Conservation (phyloP, 139 green algal genomes). For the Chlamydomonas sp. region DNA sequence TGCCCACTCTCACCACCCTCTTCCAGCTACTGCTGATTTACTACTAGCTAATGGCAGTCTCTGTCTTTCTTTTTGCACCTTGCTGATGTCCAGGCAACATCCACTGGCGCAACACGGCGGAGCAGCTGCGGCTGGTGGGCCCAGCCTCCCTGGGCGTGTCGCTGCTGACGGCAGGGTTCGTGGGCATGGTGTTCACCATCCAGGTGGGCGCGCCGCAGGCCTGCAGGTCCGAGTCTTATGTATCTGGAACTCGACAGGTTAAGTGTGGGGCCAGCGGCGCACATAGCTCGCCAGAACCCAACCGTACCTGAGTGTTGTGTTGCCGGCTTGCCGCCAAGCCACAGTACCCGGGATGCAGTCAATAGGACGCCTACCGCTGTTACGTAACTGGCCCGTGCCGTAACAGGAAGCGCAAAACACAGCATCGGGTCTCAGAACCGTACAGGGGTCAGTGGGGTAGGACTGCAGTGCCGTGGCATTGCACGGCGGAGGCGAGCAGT, state of each 20-base stretch:
- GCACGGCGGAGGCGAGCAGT: too few relatives aligned
- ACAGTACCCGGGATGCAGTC: too few relatives aligned
- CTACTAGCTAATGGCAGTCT: not conserved
- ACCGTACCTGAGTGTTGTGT: too few relatives aligned
- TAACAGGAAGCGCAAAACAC: too few relatives aligned
- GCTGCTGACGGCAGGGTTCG: conserved; percentile 95
- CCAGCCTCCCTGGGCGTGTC: conserved; percentile 93
- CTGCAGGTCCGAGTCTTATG: too few relatives aligned
- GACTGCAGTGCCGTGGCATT: too few relatives aligned
- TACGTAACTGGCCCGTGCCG: too few relatives aligned
- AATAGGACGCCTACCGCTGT: too few relatives aligned
- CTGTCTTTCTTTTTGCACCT: not conserved
- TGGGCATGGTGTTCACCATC: conserved; percentile 99
- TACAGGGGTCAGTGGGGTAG: too few relatives aligned
- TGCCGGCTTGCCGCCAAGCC: too few relatives aligned
- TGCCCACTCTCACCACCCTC: not conserved
- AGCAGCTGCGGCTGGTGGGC: conserved; percentile 95
- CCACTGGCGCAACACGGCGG: conserved; percentile 88
- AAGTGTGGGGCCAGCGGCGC: not conserved
- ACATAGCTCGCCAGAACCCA: too few relatives aligned
- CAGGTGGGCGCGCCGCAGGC: conserved; percentile 68
- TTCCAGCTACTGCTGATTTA: not conserved
- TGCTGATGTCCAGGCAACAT: conserved; percentile 75
- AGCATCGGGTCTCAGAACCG: too few relatives aligned
- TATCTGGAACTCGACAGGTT: not conserved